phyloP scores from a whole-genome alignment of 2,329 filamentous ascomycete genomes.

The Ascochyta clinopodiicola region DNA sequence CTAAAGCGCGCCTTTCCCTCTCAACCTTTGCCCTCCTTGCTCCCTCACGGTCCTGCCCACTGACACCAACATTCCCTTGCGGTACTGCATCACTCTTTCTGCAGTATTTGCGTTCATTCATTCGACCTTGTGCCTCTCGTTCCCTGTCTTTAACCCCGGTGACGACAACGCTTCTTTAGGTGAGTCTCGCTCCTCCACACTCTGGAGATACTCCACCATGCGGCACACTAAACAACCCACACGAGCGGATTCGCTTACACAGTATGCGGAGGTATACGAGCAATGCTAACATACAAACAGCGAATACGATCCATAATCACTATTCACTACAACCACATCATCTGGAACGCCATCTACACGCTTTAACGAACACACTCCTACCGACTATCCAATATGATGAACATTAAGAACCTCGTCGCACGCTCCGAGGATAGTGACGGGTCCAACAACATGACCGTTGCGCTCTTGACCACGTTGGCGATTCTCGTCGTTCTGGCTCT shows the following conservation, averaged over 20 bases:
- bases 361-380: conserved; percentile 26
- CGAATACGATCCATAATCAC: conserved; percentile 37
- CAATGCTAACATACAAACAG: conserved; percentile 34
- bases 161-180: conserved; percentile 32
- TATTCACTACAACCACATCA: conserved; percentile 20
- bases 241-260: conserved; percentile 10
- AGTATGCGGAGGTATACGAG: conserved; percentile 14
- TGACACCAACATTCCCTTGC: conserved; percentile 38
- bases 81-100: conserved; percentile 70
- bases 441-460: conserved; percentile 69
- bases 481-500: conserved; percentile 77
- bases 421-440: conserved; percentile 54
- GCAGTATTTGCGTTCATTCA: conserved; percentile 59
- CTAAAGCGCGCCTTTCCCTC: conserved; percentile 20
- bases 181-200: conserved; percentile 26
- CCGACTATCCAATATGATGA: conserved; percentile 46
- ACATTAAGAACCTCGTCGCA: conserved; percentile 59
- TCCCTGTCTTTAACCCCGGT: conserved; percentile 23
- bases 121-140: conserved; percentile 40
- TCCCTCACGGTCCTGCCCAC: conserved; percentile 44
- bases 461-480: conserved; percentile 80
- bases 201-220: conserved; percentile 29
- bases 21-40: conserved; percentile 30
- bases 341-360: conserved; percentile 31
- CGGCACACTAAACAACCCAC: conserved; percentile 24